phyloP scores from a whole-genome alignment of 352 stramenopile genomes.

The Phytophthora fragariaefolia region DNA sequence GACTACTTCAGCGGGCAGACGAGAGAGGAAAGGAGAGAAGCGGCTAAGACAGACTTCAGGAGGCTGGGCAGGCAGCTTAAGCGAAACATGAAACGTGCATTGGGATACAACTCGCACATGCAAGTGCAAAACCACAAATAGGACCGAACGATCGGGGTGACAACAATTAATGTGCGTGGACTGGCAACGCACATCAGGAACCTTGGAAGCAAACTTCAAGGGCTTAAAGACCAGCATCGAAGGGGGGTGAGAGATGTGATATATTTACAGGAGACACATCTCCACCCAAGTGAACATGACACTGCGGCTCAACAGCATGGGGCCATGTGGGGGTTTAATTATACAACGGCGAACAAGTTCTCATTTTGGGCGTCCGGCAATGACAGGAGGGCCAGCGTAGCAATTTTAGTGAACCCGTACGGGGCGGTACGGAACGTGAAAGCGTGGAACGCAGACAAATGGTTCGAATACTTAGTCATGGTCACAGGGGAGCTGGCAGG shows the following conservation, averaged over 20 bases:
- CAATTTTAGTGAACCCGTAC: too few relatives aligned
- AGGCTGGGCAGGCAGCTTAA: too few relatives aligned
- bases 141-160: constrained; percentile 4
- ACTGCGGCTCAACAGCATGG: neutral
- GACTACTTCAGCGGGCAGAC: too few relatives aligned
- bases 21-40: too few relatives aligned
- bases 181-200: neutral
- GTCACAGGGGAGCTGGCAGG: too few relatives aligned
- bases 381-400: too few relatives aligned
- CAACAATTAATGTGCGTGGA: constrained; percentile 1
- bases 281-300: neutral
- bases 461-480: too few relatives aligned
- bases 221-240: constrained; percentile 8
- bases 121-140: neutral
- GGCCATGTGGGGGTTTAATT: constrained; percentile 17
- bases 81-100: too few relatives aligned
- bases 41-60: too few relatives aligned
- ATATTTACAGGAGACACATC: constrained; percentile 20
- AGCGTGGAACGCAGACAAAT: too few relatives aligned
- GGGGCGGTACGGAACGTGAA: too few relatives aligned
- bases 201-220: constrained; percentile 1
- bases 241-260: neutral
- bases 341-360: neutral
- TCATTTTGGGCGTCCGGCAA: constrained; percentile 2
- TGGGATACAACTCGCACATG: too few relatives aligned